Evolutionary conservation across 345 rosid genomes (phyloP), one percentile per base, ranked within the genome.

Genomic region (Salix suchowensis): DNA sequence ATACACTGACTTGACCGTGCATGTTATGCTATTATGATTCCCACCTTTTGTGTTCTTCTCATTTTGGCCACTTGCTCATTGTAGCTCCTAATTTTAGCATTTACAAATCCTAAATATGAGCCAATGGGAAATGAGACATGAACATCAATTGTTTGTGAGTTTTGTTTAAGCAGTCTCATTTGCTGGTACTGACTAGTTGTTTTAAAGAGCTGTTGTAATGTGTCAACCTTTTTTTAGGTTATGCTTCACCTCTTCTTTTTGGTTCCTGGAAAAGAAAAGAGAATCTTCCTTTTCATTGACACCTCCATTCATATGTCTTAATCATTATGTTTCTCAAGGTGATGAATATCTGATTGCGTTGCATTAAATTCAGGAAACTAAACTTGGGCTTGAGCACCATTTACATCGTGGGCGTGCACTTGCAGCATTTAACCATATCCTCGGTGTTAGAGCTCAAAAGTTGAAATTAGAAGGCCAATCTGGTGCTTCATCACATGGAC

Each of bases 351-450:
- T 75, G 55, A 66, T 68, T 28, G 55, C 67, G 65, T 76, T 79
- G 37, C 58, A 66, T 67, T 77, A 44, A 72, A 79, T 77, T 77
- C 79, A 96, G 99, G 98, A 91, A 87, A 88, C 89, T 65, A 94
- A 91, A 79, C 87, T 84, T 73, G 93, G 98, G 75, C 86, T 96
- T 82, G 98, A 96, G 82, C 97, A 93, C 73, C 91, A 88, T 85
- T 87, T 96, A 86, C 92, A 93, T 85, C 99, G 99, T 76, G 98
- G 99, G 65, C 98, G 99, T 74, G 89, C 98, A 14, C 87, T 96
- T 67, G 96, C 99, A 74, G 98, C 99, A 67, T 96, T 96, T 84
- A 91, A 89, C 80, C 88, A 90, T 76, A 86, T 96, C 83, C 90
- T 96, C 72, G 88, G 85, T 61, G 84, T 79, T 24, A 93, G 98